Evolutionary conservation across 805 yeast genomes (phyloP), one percentile per base, ranked within the genome.

Genomic region (Saturnispora galanensis): DNA sequence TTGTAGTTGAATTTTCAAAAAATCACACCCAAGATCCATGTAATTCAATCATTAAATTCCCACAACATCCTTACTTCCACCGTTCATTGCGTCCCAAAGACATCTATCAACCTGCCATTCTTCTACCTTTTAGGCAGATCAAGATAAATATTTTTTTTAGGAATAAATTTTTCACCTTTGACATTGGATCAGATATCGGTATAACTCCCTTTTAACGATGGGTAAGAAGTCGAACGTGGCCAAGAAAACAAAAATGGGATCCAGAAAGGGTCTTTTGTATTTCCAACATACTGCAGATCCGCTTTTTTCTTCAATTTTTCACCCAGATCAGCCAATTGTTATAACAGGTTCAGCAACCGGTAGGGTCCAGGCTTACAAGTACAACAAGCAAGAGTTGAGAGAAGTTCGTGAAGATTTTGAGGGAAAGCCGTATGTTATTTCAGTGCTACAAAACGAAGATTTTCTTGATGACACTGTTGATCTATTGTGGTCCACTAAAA

Each of bases 281-380:
- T 51, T 76, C 31, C 60, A 64, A 31, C 73, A 66, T 48, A 61
- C 66, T 0, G 43, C 51, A 8, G 85, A 81, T 39, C 87, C 89
- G 2, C 59, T 89, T n/a, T 88, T 89, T 58, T 65, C 89, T 1
- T 56, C 79, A 13, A 84, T 83, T 10, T 79, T 87, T 18, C 96
- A 89, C 57, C 97, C 97, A 0, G 64, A 77, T 9, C 63, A 70
- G 51, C 83, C 83, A 5, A 60, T 81, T 4, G 55, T 85, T 11
- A 73, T 77, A 0, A 66, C 80, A 10, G 97, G 96, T 0, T 66
- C 84, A n/a, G 93, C 86, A 0, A 77, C 86, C 2, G 97, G 97
- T 2, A 79, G 79, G 54, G 74, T 88, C 0, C 73, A 68, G 49
- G 71, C 87, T 46, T 67, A 76, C 42, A 61, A 66, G 35, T 89